These are phyloP conservation scores for Globisporangium emineosum DNA, from an alignment of 352 stramenopile genomes.

Conservation along the genomic window DNA sequence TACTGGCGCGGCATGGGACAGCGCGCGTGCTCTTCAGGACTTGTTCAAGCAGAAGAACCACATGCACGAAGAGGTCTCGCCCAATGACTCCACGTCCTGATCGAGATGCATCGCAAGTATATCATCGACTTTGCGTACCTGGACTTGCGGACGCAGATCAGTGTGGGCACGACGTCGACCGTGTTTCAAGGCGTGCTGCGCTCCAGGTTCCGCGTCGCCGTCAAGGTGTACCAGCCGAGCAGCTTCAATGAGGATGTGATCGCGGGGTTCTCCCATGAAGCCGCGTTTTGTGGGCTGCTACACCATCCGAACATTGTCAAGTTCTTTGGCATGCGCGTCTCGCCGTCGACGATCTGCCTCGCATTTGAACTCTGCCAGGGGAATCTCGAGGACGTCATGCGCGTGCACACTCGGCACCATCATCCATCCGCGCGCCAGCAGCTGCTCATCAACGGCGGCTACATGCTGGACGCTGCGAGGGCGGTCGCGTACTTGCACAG, in stretches of 20 bases:
- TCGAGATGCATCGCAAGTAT: conserved; percentile 20
- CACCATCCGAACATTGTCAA: conserved; percentile 58
- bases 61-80: conserved; percentile 33
- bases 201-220: background rate
- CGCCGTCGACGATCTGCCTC: background rate
- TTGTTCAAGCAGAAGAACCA: conserved; percentile 28
- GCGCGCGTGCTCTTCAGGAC: conserved; percentile 23
- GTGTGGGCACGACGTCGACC: background rate
- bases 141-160: background rate
- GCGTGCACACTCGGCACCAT: background rate
- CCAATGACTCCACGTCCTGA: conserved; percentile 40
- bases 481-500: too few species aligned
- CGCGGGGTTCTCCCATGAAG: conserved; percentile 17
- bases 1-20: background rate
- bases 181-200: background rate
- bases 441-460: background rate
- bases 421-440: background rate
- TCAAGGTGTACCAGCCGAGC: background rate
- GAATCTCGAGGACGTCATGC: background rate
- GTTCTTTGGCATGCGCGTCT: conserved; percentile 19
- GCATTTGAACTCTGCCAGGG: background rate
- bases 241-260: background rate
- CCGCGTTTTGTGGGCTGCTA: conserved; percentile 43
- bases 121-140: too few species aligned
- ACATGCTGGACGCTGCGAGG: background rate